These are phyloP conservation scores for Phlegmacium glaucopus DNA, from an alignment of 768 basidiomycete genomes.

Conservation along the genomic window DNA sequence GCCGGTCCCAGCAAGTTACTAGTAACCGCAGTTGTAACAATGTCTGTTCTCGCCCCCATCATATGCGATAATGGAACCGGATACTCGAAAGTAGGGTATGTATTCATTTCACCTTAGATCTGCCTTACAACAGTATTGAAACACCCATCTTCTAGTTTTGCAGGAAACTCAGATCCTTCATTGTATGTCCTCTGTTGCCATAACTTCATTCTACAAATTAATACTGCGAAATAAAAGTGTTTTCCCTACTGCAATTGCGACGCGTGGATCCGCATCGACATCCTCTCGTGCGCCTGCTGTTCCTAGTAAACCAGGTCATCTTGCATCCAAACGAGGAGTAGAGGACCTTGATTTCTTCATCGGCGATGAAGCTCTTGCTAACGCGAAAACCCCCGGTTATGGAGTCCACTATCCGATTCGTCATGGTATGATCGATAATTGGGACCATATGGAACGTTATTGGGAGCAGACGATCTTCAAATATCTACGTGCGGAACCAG, in stretches of 20 bases:
- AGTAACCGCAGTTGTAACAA: conserved; percentile 28
- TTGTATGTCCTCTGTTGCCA: conserved; percentile 57
- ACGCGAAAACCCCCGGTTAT: conserved; percentile 92
- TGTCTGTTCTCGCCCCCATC: conserved; percentile 89
- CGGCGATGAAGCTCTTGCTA: conserved; percentile 95
- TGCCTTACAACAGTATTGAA: not conserved
- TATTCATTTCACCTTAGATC: conserved; percentile 3
- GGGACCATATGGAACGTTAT: conserved; percentile 98
- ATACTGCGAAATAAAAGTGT: conserved; percentile 47
- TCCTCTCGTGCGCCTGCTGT: conserved; percentile 71
- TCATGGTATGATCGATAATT: conserved; percentile 97
- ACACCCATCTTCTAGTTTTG: conserved; percentile 58
- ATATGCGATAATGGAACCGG: conserved; percentile 99
- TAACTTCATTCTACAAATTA: conserved; percentile 4
- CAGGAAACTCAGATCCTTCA: conserved; percentile 98
- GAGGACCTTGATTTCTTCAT: conserved; percentile 99
- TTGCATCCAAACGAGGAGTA: conserved; percentile 94
- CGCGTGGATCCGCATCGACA: conserved; percentile 67
- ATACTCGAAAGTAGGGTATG: conserved; percentile 94
- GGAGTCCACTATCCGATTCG: conserved; percentile 94
- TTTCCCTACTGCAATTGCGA: conserved; percentile 97
- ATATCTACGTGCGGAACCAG: conserved; percentile 96
- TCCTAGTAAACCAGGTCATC: conserved; percentile 82
- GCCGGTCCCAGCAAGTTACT: not conserved
- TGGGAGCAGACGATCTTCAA: conserved; percentile 99